These are phyloP conservation scores for Marsdenia floribunda DNA, from an alignment of 257 asterid genomes.

Conservation along the genomic window DNA sequence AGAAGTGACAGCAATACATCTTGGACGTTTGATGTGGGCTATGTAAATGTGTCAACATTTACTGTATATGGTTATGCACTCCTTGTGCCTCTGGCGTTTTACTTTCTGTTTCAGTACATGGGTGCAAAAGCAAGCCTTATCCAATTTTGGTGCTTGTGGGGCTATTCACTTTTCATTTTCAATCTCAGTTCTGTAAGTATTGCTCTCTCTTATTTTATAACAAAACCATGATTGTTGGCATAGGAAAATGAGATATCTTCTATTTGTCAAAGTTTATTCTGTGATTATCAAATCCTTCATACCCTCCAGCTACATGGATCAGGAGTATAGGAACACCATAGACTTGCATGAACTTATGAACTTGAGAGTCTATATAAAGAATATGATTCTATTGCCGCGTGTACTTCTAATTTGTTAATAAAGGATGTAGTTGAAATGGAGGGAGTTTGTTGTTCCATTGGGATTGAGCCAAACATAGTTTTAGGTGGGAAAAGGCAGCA, in stretches of 20 bases:
- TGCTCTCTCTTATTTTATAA: not conserved
- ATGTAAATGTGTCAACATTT: conserved; percentile 68
- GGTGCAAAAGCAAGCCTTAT: conserved; percentile 79
- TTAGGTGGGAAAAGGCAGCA: not conserved
- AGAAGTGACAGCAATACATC: conserved; percentile 37
- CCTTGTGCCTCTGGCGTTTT: conserved; percentile 84
- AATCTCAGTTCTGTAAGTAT: conserved; percentile 75
- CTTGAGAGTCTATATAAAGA: not conserved
- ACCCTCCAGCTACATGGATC: not conserved
- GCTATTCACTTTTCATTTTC: conserved; percentile 88
- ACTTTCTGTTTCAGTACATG: conserved; percentile 82
- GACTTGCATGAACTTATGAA: not conserved
- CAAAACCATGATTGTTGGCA: conserved; percentile 5
- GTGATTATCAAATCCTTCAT: not conserved
- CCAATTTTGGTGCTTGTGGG: conserved; percentile 99
- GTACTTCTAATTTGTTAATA: not conserved
- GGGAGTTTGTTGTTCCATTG: not conserved
- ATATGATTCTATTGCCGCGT: not conserved
- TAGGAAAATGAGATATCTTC: not conserved
- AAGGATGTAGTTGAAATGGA: not conserved
- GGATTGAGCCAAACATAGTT: not conserved
- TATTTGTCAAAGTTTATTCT: not conserved
- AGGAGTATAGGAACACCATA: not conserved
- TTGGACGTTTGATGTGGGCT: conserved; percentile 84
- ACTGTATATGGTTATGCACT: conserved; percentile 80